Base-by-base conservation (phyloP, 495 filamentous ascomycete species). In the Patellaria atrata region DNA sequence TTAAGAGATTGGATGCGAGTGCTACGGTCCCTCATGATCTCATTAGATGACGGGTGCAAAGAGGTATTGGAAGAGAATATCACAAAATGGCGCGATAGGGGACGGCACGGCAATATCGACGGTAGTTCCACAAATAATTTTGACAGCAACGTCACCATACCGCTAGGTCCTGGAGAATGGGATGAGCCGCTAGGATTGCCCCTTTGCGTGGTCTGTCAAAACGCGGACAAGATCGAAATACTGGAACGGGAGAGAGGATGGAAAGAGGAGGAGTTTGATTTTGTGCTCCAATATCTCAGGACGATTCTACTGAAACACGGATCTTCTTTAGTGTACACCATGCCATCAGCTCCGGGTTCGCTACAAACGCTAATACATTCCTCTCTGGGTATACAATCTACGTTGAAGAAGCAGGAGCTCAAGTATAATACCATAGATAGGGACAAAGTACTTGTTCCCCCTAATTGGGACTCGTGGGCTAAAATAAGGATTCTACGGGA, bases 391-490 rank as follows among this genome's bases (percentile, higher is more conserved):
- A 91, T 96, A 46, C 79, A 82, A 40, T 92, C 83, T n/a, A 66
- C 87, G 34, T 56, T 91, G 9, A 82, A 84, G 56, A 71, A 77
- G 51, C 75, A 83, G 42, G 71, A 76, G 25, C 62, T 94, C 17
- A 94, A 86, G 58, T 81, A 89, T 56, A 94, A 96, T 50, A 80
- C 94, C 34, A 91, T 94, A 41, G 91, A 96, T 54, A 67, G 91
- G 20, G 91, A 96, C 54, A 92, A 87, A 62, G 79, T 96, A 21
- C 64, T 94, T 0, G 75, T 99, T 1, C 91, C 89, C 3, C 78
- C 84, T 8, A 92, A 93, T 53, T 96, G 91, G 91, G 89, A 99
- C 55, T 93, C 85, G 0, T 94, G 87, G 84, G 87, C 82, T 18
- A 99, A 96, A 57, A 94, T 99, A 39, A 70, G 86, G 14, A 81